Evolutionary conservation across 495 filamentous ascomycete genomes (phyloP), one percentile per base, ranked within the genome.

Genomic region (Neurospora sp.): DNA sequence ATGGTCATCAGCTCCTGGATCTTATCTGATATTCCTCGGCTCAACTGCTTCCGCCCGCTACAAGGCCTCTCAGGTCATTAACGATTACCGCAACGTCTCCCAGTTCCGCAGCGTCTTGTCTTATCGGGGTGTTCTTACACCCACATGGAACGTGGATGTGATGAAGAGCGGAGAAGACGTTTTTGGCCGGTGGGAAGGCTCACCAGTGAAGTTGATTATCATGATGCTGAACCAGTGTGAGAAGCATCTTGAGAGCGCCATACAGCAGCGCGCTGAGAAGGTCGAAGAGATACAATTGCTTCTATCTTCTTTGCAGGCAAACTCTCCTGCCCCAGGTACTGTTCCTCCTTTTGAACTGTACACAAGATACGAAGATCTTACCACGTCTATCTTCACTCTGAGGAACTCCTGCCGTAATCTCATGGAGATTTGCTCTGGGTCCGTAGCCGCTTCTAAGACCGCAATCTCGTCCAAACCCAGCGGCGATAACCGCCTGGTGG

Each of bases 241-340:
- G 4, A 59, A 10, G 5, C 20, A 59, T 6, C 20, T 59, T 2
- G 48, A 59, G 4, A 59, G 1, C 1, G 6, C 9, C 20, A 6
- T 59, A 27, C 20, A 59, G 48, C 9, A 59, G 10, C 4, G 12
- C 0, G 10, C 48, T 7, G 4, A 14, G 5, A 27, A 14, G 20
- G 4, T 59, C 20, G 48, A 22, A 5, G 4, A 6, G 4, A 12
- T 12, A 3, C 48, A 59, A 59, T 0, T 2, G 0, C 0, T 2
- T 6, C 20, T 59, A 45, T 1, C 42, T 1, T 4, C 0, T 4
- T 1, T 10, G 4, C 8, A 45, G 0, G 18, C 9, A 10, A 20
- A 4, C 1, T 4, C 18, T 3, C 7, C 18, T 45, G 18, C 7
- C 1, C 0, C 42, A 1, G 16, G 6, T 7, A 0, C 0, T 1